Evolutionary conservation across 768 basidiomycete species (phyloP).

Genomic region (Tricholoma furcatifolium): DNA sequence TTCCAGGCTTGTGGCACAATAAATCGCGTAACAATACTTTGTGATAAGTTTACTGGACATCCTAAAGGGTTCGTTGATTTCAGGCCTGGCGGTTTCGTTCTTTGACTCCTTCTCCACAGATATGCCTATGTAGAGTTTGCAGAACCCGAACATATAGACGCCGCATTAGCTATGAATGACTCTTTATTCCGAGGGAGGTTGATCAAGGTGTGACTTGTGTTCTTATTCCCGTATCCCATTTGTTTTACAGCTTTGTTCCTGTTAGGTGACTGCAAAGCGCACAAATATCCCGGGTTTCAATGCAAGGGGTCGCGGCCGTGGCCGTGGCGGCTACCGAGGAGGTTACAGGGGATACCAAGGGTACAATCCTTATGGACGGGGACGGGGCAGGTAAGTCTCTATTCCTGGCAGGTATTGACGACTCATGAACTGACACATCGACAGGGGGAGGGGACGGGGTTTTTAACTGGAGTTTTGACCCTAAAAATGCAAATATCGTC

Average conservation of each 20-base stretch:
- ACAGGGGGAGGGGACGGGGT: conserved; percentile 63
- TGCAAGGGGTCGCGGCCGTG: conserved; percentile 79
- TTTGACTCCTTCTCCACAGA: conserved; percentile 37
- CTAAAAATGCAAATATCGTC: conserved; percentile 8
- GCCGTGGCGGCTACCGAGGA: conserved; percentile 58
- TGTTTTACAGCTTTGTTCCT: background rate
- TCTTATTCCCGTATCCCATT: background rate
- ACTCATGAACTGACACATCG: conserved; percentile 1
- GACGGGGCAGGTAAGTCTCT: conserved; percentile 68
- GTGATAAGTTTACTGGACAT: conserved; percentile 99
- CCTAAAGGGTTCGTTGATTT: conserved; percentile 79
- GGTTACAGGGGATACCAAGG: conserved; percentile 48
- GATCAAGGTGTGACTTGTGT: conserved; percentile 64
- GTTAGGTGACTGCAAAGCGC: conserved; percentile 89
- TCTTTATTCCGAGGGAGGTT: conserved; percentile 92
- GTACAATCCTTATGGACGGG: conserved; percentile 62
- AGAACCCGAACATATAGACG: conserved; percentile 86
- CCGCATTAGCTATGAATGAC: conserved; percentile 91
- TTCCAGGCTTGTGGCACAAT: conserved; percentile 98
- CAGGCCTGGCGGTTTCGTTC: conserved; percentile 7
- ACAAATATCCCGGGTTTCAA: conserved; percentile 95
- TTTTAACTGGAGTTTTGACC: conserved; percentile 33
- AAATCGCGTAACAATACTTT: conserved; percentile 97
- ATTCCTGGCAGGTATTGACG: background rate
- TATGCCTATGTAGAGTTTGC: conserved; percentile 99